Evolutionary conservation across 2,329 filamentous ascomycete species (phyloP).

Genomic region (Ascochyta viciae-villosae): DNA sequence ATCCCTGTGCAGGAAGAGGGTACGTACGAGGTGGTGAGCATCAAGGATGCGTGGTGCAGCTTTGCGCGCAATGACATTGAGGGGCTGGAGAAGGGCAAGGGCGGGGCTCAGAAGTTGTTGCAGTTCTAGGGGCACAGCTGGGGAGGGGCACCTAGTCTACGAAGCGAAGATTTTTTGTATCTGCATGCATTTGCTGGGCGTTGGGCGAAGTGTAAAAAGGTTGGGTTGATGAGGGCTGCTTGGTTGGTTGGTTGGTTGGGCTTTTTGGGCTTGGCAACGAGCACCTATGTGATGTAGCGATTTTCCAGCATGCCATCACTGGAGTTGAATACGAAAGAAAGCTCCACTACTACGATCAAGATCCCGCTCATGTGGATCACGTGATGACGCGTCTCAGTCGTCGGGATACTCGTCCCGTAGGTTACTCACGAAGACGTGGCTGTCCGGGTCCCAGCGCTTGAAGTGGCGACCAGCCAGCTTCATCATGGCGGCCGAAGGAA

Average conservation of each 20-base stretch:
- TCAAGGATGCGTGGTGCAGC: slow-evolving; percentile 91
- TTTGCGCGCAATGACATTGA: slow-evolving; percentile 74
- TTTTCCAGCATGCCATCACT: not conserved
- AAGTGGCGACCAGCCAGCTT: slow-evolving; percentile 83
- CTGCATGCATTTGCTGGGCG: slow-evolving; percentile 19
- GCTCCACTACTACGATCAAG: no score
- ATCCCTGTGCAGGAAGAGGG: slow-evolving; percentile 91
- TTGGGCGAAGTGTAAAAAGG: slow-evolving; percentile 15
- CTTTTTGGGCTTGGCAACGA: not conserved
- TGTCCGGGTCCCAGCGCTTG: slow-evolving; percentile 76
- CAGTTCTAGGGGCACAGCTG: slow-evolving; percentile 33
- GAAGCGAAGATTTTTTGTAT: not conserved
- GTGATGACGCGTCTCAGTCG: slow-evolving; percentile 61
- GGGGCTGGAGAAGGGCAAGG: slow-evolving; percentile 42
- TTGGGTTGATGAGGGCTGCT: not conserved
- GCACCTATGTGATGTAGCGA: not conserved
- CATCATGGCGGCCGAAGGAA: slow-evolving; percentile 67
- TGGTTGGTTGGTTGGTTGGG: no score
- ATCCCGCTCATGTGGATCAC: no score
- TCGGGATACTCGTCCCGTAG: slow-evolving; percentile 83
- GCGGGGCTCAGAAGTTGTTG: slow-evolving; percentile 50
- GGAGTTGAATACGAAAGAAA: not conserved
- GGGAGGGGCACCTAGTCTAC: not conserved
- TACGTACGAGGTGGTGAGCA: slow-evolving; percentile 95
- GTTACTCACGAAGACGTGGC: slow-evolving; percentile 82